Evolutionary conservation across 2,329 filamentous ascomycete genomes (phyloP), one percentile per base, ranked within the genome.

Genomic region (Plectosphaerella plurivora): DNA sequence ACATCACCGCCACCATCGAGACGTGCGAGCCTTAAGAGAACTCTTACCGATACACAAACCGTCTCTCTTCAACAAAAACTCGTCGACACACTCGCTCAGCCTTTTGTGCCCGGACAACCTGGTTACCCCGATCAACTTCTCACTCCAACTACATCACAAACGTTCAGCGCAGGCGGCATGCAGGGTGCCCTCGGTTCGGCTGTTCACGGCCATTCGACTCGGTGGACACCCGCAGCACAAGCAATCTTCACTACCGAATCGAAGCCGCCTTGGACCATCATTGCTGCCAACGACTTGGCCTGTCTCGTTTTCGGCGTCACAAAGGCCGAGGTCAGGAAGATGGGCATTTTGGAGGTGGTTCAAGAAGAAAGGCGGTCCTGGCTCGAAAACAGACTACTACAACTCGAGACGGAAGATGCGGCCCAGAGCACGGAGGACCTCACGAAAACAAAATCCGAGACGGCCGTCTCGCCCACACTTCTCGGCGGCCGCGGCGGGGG

Each of bases 231-330:
- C 8, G 89, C 91, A 42, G 89, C 93, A 5, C 94, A 99, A 68
- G 94, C 94, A 50, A 97, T 99, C 53, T 99, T 99, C 67, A 95
- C 93, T 8, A 99, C 94, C n/a, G 90, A 96, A 68, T 81, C 89
- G 14, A 85, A 88, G 57, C 82, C 90, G 9, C 94, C 93, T 3
- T 99, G 91, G 89, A 99, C 93, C 1, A 97, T 99, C 54, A 82
- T 97, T 50, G 90, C 94, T 3, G 94, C 94, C 48, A 99, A 99
- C 65, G 94, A 99, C 66, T 77, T 99, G 47, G 94, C 94, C 16
- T 99, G 94, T 69, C 77, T 99, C 44, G 87, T 97, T n/a, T 99
- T 97, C 72, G 94, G 94, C n/a, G 91, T 99, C 10, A 96, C 92
- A n/a, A 90, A 91, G 64, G 89, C 90, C 5, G 94, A 99, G 69